Conservation (phyloP, 495 filamentous ascomycete species). For the Daldinia grandis region DNA sequence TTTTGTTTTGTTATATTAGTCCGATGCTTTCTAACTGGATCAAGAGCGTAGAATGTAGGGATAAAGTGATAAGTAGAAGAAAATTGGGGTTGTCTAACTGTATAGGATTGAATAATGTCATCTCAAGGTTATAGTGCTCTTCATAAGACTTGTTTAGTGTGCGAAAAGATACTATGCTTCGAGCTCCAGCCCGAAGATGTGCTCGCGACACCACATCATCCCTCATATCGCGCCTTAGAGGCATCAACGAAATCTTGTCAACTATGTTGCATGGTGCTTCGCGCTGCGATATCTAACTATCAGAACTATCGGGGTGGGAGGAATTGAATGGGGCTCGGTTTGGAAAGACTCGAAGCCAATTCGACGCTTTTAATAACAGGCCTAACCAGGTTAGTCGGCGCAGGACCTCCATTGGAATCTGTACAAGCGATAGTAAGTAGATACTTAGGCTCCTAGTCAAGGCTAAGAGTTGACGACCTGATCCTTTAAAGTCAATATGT, state of each 20-base stretch:
- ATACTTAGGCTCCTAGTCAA: background rate
- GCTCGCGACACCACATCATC: conserved; percentile 7
- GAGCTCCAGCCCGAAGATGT: conserved; percentile 25
- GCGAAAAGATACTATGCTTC: conserved; percentile 18
- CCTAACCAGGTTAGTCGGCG: conserved; percentile 13
- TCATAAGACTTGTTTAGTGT: conserved; percentile 5
- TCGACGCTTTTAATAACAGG: conserved; percentile 11
- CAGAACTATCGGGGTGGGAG: conserved; percentile 5
- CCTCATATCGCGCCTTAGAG: conserved; percentile 9
- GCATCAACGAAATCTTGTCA: conserved; percentile 15
- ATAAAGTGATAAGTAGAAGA: background rate
- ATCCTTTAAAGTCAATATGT: conserved; percentile 8
- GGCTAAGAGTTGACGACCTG: background rate
- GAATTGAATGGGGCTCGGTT: conserved; percentile 15
- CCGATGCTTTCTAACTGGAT: background rate
- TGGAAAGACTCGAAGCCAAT: conserved; percentile 20
- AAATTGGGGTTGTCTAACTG: background rate
- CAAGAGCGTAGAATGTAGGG: background rate
- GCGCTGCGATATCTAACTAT: conserved; percentile 20
- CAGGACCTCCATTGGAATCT: conserved; percentile 16
- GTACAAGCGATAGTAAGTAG: conserved; percentile 13
- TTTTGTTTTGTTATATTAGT: no score
- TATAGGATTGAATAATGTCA: background rate
- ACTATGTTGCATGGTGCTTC: conserved; percentile 16
- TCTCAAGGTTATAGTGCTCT: background rate